phyloP scores from a whole-genome alignment of 2,329 filamentous ascomycete species.

The Nigrograna mackinnonii region DNA sequence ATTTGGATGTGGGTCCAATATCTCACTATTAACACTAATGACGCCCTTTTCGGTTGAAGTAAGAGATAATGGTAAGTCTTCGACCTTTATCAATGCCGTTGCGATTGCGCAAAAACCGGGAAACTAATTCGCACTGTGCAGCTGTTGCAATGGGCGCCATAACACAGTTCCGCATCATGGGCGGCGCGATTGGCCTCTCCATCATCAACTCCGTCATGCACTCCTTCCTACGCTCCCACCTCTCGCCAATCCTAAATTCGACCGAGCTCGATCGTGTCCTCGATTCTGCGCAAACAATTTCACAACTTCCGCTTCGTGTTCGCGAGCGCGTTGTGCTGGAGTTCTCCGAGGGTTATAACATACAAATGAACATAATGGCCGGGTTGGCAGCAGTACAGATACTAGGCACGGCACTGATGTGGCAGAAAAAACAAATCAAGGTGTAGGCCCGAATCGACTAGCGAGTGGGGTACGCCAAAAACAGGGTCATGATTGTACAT shows the following conservation, averaged over 20 bases:
- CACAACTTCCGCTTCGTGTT: not conserved
- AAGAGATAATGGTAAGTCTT: not conserved
- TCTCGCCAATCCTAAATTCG: not conserved
- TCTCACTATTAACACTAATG: not conserved
- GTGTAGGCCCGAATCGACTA: no score
- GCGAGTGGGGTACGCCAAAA: no score
- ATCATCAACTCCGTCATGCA: not conserved
- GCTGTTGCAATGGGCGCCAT: not conserved
- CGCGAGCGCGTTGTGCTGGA: not conserved
- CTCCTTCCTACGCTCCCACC: not conserved
- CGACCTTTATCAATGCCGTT: not conserved
- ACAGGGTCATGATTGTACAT: no score
- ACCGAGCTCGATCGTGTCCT: not conserved
- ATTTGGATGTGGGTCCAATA: slow-evolving; percentile 4
- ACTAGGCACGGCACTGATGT: not conserved
- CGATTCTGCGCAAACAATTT: not conserved
- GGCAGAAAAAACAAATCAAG: slow-evolving; percentile 1
- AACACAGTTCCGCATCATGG: not conserved
- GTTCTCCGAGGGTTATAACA: not conserved
- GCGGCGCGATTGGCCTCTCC: not conserved
- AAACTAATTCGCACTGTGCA: no score
- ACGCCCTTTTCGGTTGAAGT: not conserved
- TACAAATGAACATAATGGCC: not conserved
- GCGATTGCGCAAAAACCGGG: not conserved
- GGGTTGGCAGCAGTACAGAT: not conserved